Base-by-base conservation (phyloP, 345 rosid species). In the Turritis glabra region DNA sequence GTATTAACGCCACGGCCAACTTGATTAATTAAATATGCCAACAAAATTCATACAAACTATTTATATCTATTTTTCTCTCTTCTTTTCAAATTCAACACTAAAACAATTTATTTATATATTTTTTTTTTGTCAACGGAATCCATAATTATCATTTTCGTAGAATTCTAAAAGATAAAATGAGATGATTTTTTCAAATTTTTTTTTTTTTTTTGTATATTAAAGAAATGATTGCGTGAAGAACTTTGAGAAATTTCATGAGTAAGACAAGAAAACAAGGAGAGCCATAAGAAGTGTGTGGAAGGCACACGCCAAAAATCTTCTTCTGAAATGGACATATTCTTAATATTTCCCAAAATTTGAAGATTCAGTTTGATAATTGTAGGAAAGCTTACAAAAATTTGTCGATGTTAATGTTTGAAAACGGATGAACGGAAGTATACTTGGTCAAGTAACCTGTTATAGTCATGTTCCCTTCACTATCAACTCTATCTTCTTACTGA, bases 281-380 rank as follows among this genome's bases (percentile, higher is more conserved):
- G 57, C 70, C 74, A 76, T 53, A 69, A 69, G 30, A 76, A 76
- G 58, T 69, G 25, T 43, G 75, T 62, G 80, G 71, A 62, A 61
- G 71, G 59, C 80, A 76, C 80, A 62, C 75, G 65, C 75, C 75
- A 76, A 69, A 15, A 60, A 61, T 43, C 32, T 32, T 23, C 13
- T 44, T 17, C 3, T 53, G 58, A 44, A 69, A 62, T 51, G 4
- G 65, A 76, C 71, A 44, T 32, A 52, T 52, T 61, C 64, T 76
- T 53, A 47, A 33, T 47, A 38, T 37, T 60, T 27, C 43, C 76
- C 27, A 65, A 65, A 4, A 10, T 43, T 55, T 29, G 32, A 66
- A 44, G 22, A 8, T 11, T 55, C 22, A 43, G n/a, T 66, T 26
- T 18, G 35, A 40, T 23, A 10, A 11, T 22, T 54, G 37, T 17